These are phyloP conservation scores for Annulohypoxylon nitens DNA, from an alignment of 495 filamentous ascomycete genomes.

Conservation along the genomic window DNA sequence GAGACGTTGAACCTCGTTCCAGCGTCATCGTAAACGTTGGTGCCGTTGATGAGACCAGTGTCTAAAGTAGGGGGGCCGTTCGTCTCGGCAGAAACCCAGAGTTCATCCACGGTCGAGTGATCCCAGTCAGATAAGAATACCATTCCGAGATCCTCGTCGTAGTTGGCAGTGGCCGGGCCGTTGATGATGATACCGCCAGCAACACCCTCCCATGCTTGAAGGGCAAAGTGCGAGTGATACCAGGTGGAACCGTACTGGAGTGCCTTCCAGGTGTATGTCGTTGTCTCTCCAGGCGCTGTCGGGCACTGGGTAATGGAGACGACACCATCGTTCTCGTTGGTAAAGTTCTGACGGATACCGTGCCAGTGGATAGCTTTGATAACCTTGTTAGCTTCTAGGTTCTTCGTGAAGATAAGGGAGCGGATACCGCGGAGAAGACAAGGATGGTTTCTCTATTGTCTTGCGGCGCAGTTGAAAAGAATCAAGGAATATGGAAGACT, in stretches of 20 bases:
- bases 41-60: conserved; percentile 67
- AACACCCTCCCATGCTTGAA: conserved; percentile 67
- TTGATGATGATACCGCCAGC: conserved; percentile 63
- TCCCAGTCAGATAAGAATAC: conserved; percentile 65
- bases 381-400: background rate
- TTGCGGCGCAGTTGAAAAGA: background rate
- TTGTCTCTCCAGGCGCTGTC: conserved; percentile 57
- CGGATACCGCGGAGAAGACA: background rate
- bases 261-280: conserved; percentile 67
- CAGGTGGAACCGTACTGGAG: conserved; percentile 70
- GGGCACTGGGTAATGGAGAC: conserved; percentile 64
- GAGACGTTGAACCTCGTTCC: conserved; percentile 57
- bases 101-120: conserved; percentile 57
- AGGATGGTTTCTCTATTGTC: background rate
- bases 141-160: conserved; percentile 65
- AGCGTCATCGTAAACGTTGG: conserved; percentile 54
- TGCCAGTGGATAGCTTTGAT: conserved; percentile 67
- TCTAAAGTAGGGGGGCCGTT: conserved; percentile 56
- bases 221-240: conserved; percentile 73
- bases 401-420: background rate
- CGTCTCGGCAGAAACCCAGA: conserved; percentile 53
- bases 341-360: conserved; percentile 56
- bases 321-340: conserved; percentile 58
- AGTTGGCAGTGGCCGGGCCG: conserved; percentile 63
- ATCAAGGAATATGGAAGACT: background rate